These are phyloP conservation scores for Pseudogymnoascus pannorum DNA, from an alignment of 2,329 filamentous ascomycete genomes.

Conservation along the genomic window DNA sequence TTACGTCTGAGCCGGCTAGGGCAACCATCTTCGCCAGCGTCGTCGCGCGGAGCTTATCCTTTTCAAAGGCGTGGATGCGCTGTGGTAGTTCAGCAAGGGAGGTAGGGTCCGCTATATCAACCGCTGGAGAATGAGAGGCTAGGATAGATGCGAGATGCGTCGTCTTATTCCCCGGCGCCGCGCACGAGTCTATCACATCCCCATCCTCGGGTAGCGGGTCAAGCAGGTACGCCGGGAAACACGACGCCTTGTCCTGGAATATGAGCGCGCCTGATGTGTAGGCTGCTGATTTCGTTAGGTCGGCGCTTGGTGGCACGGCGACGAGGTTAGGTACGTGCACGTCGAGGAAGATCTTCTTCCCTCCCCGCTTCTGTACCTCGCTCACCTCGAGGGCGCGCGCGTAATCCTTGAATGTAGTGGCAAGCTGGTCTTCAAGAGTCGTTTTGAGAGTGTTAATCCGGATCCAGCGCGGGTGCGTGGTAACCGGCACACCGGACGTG, in stretches of 20 bases:
- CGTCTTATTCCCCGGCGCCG: slow-evolving; percentile 95
- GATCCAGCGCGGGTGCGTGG: slow-evolving; percentile 76
- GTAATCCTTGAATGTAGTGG: slow-evolving; percentile 64
- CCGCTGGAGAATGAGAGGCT: slow-evolving; percentile 27
- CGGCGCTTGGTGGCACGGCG: slow-evolving; percentile 63
- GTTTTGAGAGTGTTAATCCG: slow-evolving; percentile 75
- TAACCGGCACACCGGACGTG: slow-evolving; percentile 23
- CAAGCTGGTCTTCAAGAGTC: slow-evolving; percentile 63
- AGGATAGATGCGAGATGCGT: slow-evolving; percentile 82
- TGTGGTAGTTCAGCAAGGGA: slow-evolving; percentile 25
- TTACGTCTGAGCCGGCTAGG: slow-evolving; percentile 60
- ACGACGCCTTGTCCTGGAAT: slow-evolving; percentile 93
- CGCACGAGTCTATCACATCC: slow-evolving; percentile 84
- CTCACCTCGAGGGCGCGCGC: slow-evolving; percentile 46
- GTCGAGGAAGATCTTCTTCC: slow-evolving; percentile 63
- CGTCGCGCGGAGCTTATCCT: slow-evolving; percentile 61
- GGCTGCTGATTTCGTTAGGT: slow-evolving; percentile 64
- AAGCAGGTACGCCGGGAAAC: slow-evolving; percentile 86
- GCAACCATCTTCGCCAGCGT: slow-evolving; percentile 80
- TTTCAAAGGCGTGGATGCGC: slow-evolving; percentile 72
- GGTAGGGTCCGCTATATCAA: slow-evolving; percentile 29
- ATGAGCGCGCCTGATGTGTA: slow-evolving; percentile 76
- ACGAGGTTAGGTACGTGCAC: slow-evolving; percentile 75
- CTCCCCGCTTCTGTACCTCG: slow-evolving; percentile 43
- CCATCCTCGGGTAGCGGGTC: slow-evolving; percentile 60